Base-by-base conservation (phyloP, 2,329 filamentous ascomycete species). In the Chrysoporthe cubensis region DNA sequence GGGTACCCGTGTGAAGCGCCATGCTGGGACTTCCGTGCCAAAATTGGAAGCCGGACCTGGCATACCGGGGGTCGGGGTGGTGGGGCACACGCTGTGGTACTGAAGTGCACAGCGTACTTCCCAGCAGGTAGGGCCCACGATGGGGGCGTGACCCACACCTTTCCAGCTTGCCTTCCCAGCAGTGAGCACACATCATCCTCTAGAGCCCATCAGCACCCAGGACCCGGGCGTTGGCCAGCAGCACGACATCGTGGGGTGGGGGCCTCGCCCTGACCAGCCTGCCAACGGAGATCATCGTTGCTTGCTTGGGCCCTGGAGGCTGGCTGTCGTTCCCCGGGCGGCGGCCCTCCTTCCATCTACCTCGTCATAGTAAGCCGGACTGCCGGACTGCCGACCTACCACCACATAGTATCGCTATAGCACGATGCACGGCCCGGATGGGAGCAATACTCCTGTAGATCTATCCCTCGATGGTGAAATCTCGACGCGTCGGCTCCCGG, bases 21-120 rank as follows among this genome's bases (percentile, higher is more conserved):
- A 26, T 6, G 42, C 32, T 46, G 37, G 26, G 32, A 18, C 52
- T 37, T 65, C 63, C 63, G 63, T 58, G 59, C 63, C 63, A 65
- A 48, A 65, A 58, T 50, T 65, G 63, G 63, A 65, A 65, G 63
- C 26, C 63, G 63, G 63, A 48, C 50, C 54, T 50, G 37, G 48
- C 37, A 54, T n/a, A 13, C 61, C 61, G 48, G 61, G 57, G 40
- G 26, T 26, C 26, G 26, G 26, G 26, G 26, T 26, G 26, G 26
- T 26, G 26, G 43, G 50, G 50, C 32, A 54, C 50, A 54, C 32
- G 26, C 13, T 14, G 44, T 14, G 44, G 13, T 46, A n/a, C 44
- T 46, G 11, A n/a, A 40, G 37, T 6, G 37, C 37, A 40, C 37
- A 40, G 37, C 37, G 9, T 26, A 26, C 26, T 26, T 26, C 26